phyloP scores from a whole-genome alignment of 2,329 filamentous ascomycete genomes.

The Hymenoscyphus infarciens region DNA sequence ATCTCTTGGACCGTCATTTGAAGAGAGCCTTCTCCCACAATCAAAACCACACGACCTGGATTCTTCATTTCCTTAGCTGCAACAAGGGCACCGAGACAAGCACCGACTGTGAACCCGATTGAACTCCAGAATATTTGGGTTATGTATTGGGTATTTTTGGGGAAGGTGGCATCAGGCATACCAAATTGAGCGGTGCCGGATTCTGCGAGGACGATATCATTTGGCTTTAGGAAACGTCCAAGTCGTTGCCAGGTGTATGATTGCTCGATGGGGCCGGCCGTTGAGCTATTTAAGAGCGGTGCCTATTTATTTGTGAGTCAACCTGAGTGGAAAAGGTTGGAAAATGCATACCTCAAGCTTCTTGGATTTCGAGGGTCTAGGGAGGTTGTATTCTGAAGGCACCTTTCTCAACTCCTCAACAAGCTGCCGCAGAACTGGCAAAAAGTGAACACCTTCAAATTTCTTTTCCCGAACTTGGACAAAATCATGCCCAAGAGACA shows the following conservation, averaged over 20 bases:
- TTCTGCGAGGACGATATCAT: slow-evolving; percentile 55
- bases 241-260: slow-evolving; percentile 47
- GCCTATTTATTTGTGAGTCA: slow-evolving; percentile 14
- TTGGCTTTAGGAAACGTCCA: slow-evolving; percentile 44
- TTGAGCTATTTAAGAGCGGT: slow-evolving; percentile 20
- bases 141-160: slow-evolving; percentile 46
- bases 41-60: slow-evolving; percentile 48
- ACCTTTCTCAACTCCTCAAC: slow-evolving; percentile 37
- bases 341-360: slow-evolving; percentile 17
- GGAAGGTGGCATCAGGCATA: slow-evolving; percentile 47
- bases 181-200: slow-evolving; percentile 57
- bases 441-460: slow-evolving; percentile 52
- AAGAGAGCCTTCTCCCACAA: slow-evolving; percentile 62
- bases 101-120: slow-evolving; percentile 59
- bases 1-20: slow-evolving; percentile 66
- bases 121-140: slow-evolving; percentile 55
- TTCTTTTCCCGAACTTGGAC: slow-evolving; percentile 27
- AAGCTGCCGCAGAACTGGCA: slow-evolving; percentile 69
- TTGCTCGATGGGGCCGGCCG: slow-evolving; percentile 43
- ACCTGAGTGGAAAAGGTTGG: not conserved
- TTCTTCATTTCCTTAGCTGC: slow-evolving; percentile 46
- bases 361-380: slow-evolving; percentile 10
- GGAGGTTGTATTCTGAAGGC: slow-evolving; percentile 15
- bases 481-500: slow-evolving; percentile 25
- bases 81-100: slow-evolving; percentile 51